Conservation (phyloP, 148 eudicot species). For the Spergularia marina region DNA sequence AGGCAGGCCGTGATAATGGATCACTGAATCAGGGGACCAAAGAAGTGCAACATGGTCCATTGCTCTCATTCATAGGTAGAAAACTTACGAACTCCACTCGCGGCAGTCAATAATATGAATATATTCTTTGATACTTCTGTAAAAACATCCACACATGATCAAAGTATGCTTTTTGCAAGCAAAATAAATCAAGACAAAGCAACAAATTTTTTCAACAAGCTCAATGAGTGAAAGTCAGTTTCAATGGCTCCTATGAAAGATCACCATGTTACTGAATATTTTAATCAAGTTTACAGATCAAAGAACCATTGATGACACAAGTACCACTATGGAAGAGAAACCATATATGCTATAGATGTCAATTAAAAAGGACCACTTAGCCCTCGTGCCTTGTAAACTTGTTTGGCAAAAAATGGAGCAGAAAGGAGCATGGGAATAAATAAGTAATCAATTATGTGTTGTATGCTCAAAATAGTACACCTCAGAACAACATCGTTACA, state of each 20-base stretch:
- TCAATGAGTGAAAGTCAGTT: neutral
- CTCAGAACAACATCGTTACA: neutral
- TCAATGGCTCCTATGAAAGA: neutral
- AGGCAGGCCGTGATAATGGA: neutral
- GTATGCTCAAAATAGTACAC: neutral
- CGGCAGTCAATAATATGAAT: neutral
- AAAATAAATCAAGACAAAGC: neutral
- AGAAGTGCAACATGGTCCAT: neutral
- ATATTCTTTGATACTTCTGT: neutral
- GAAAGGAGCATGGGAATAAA: neutral
- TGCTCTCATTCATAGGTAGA: neutral
- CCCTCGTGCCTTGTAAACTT: neutral
- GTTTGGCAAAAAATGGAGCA: neutral
- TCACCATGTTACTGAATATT: neutral
- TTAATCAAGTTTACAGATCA: too few relatives aligned
- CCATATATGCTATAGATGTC: neutral
- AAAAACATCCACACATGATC: neutral
- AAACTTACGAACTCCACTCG: neutral
- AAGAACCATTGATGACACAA: neutral
- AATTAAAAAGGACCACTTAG: neutral
- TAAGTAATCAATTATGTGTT: neutral
- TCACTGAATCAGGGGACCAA: neutral
- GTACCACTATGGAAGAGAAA: neutral
- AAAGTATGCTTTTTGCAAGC: neutral
- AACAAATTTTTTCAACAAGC: neutral